Conservation (phyloP, 768 basidiomycete genomes). For the Kwoniella botswanensis region DNA sequence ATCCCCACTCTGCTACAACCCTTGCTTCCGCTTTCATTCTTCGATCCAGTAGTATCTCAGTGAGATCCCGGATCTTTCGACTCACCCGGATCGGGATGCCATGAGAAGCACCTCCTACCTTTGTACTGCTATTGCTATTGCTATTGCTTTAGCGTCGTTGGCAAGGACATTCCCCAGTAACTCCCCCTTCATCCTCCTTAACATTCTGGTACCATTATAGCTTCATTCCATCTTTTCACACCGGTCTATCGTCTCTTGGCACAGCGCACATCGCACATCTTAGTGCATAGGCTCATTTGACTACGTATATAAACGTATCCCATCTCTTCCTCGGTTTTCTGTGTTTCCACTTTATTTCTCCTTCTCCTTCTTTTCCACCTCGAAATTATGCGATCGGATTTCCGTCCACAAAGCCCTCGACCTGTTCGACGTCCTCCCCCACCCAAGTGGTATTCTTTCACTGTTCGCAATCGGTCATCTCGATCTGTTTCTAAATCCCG, state of each 20-base stretch:
- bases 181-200: neutral
- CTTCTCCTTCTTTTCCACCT: neutral
- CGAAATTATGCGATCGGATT: constrained; percentile 12
- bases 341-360: neutral
- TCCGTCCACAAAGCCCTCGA: constrained; percentile 15
- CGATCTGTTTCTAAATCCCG: neutral
- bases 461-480: constrained; percentile 9
- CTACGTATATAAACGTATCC: neutral
- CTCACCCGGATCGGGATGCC: neutral
- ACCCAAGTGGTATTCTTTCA: constrained; percentile 17
- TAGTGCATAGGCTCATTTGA: neutral
- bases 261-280: neutral
- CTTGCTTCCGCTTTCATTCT: too few relatives aligned
- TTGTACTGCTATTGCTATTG: neutral
- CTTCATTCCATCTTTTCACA: neutral
- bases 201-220: neutral
- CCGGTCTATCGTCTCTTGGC: neutral
- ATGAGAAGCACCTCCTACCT: constrained; percentile 14
- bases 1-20: neutral
- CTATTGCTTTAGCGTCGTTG: constrained; percentile 1
- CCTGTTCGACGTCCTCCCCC: constrained; percentile 1
- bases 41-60: too few relatives aligned
- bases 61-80: neutral
- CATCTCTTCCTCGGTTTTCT: neutral
- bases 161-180: constrained; percentile 8